A percentile compares a stretch with the other conserved stretches of the same genome.
phyloP scores from a whole-genome alignment of 306 rosid genomes.

The Parietaria judaica region DNA sequence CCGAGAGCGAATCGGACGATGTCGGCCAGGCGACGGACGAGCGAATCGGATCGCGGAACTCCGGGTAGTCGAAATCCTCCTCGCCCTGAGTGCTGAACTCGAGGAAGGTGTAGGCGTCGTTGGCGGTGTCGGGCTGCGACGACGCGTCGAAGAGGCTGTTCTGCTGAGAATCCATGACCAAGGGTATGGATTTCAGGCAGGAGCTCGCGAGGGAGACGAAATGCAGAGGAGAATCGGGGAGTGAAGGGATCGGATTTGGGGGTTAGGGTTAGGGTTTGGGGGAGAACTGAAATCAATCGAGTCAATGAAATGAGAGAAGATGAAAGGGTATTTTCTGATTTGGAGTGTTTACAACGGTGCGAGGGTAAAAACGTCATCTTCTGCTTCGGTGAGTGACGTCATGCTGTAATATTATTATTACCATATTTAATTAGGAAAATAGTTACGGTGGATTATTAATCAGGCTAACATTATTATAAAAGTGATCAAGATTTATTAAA shows the following conservation, averaged over 20 bases:
- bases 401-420: background rate
- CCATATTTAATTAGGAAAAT: too few species aligned
- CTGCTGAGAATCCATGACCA: constrained; percentile 75
- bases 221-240: background rate
- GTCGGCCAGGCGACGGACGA: constrained; percentile 92
- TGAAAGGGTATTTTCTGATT: constrained; percentile 10
- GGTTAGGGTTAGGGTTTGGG: constrained; percentile 33
- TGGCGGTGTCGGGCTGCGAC: constrained; percentile 90
- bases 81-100: constrained; percentile 99
- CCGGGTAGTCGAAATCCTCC: constrained; percentile 80
- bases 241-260: background rate
- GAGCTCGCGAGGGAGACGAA: background rate
- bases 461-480: too few species aligned
- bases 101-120: constrained; percentile 96
- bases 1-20: constrained; percentile 78
- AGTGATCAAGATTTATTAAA: too few species aligned
- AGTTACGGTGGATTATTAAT: too few species aligned
- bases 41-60: constrained; percentile 91
- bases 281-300: constrained; percentile 3
- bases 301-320: background rate
- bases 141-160: constrained; percentile 82
- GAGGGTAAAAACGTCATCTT: background rate
- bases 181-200: constrained; percentile 30
- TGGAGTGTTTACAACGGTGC: constrained; percentile 3
- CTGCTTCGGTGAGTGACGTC: constrained; percentile 1